Evolutionary conservation across 192 early-diverging fungal genomes (phyloP).

Genomic region (Podila epicladia): DNA sequence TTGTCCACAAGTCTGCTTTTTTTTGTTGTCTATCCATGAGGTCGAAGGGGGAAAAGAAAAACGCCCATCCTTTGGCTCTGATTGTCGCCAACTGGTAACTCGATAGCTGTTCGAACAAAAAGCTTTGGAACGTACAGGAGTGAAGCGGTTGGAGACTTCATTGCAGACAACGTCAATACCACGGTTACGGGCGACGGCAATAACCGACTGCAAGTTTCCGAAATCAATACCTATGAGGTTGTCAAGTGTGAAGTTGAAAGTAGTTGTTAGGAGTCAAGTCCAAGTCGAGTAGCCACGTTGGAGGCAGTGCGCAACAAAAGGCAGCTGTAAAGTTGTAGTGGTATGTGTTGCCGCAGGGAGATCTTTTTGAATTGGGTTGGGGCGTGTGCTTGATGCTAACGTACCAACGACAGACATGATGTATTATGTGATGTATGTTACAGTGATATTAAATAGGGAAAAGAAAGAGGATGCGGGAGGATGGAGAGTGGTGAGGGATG

Average conservation of each 20-base stretch:
- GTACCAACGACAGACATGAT: slow-evolving; percentile 51
- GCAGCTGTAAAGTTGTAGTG: not conserved
- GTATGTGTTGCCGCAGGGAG: not conserved
- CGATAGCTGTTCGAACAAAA: not conserved
- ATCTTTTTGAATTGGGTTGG: not conserved
- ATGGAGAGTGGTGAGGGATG: not conserved
- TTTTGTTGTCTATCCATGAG: no score
- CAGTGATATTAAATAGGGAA: slow-evolving; percentile 7
- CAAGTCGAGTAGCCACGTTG: not conserved
- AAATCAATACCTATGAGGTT: slow-evolving; percentile 88
- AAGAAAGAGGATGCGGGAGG: not conserved
- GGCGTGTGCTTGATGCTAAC: not conserved
- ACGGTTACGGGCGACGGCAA: slow-evolving; percentile 97
- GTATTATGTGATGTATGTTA: slow-evolving; percentile 4
- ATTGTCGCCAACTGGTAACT: no score
- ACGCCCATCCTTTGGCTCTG: no score
- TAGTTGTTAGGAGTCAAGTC: not conserved
- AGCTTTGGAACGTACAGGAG: slow-evolving; percentile 74
- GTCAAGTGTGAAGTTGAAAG: not conserved
- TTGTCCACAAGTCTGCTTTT: no score
- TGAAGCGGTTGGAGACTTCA: slow-evolving; percentile 97
- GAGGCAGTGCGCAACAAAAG: not conserved
- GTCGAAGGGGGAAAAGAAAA: no score
- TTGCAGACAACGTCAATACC: slow-evolving; percentile 98
- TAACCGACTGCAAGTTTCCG: slow-evolving; percentile 95